Base-by-base conservation (phyloP, 116 monocot genomes). In the Dioscorea cayenensis region DNA sequence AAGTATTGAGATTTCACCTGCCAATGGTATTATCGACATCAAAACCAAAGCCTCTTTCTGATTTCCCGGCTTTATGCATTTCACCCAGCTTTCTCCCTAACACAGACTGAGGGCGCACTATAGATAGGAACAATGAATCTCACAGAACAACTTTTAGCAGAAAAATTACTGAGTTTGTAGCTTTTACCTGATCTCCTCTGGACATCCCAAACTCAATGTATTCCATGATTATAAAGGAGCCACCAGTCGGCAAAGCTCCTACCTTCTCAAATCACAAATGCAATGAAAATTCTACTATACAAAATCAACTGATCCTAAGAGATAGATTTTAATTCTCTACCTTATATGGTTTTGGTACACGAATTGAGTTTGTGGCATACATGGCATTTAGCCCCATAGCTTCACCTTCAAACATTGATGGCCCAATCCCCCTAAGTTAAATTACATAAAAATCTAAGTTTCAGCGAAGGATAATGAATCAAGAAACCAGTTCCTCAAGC, bases 61-160 rank as follows among this genome's bases (percentile, higher is more conserved):
- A 91, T 70, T 89, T 95, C 37, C 69, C 91, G 61, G 89, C 86
- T 82, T 85, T 91, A 87, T 95, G 95, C 95, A 95, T 95, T 80
- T 95, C 91, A 78, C 89, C 95, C 60, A 95, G 91, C 69, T 71
- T 95, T 77, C 77, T 87, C 66, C 95, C 95, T 66, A 95, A 74
- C 67, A 75, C 66, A 66, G 95, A 81, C 95, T 95, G 89, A 76
- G 21, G 66, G 21, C 3, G 28, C 28, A 49, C 9, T 67, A 20
- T 43, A 43, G 18, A 37, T 18, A 36, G 17, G 12, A 61, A 49
- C 14, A 23, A 64, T 28, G 14, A 64, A 64, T 21, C 29, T 28
- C 28, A 23, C 6, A 3, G 1, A 27, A 64, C 64, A 23, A 51
- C 55, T 63, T 63, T 71, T 49, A 66, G 65, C 32, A 73, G 29